These are phyloP conservation scores for Sphagnurus paluster DNA, from an alignment of 1,284 basidiomycete species.

Conservation along the genomic window DNA sequence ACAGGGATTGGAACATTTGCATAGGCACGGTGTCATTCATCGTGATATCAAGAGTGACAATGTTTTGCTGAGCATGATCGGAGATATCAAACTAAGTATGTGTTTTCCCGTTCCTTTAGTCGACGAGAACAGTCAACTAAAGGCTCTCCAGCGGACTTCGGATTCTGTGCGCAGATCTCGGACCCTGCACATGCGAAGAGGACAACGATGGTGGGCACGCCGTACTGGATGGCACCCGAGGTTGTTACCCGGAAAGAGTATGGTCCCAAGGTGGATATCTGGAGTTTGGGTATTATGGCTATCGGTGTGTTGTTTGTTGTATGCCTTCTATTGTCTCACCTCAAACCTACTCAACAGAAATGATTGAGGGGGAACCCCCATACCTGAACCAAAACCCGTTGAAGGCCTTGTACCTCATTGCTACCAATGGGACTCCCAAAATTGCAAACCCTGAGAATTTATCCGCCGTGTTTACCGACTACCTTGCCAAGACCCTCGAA, in stretches of 20 bases:
- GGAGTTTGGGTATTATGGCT: conserved; percentile 98
- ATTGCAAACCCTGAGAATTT: conserved; percentile 95
- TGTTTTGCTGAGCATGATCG: conserved; percentile 87
- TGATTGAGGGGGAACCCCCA: conserved; percentile 99
- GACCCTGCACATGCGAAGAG: conserved; percentile 89
- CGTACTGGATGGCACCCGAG: conserved; percentile 99
- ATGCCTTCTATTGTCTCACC: conserved; percentile 6
- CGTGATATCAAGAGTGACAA: conserved; percentile 99
- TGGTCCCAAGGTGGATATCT: conserved; percentile 98
- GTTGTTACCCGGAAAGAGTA: conserved; percentile 99
- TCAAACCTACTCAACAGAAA: conserved; percentile 66
- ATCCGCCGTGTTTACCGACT: conserved; percentile 86
- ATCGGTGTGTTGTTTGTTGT: conserved; percentile 64
- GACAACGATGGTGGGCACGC: conserved; percentile 99
- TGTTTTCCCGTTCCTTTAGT: conserved; percentile 24
- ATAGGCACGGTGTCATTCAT: conserved; percentile 94
- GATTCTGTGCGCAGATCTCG: conserved; percentile 97
- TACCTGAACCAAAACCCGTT: conserved; percentile 97
- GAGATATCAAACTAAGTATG: conserved; percentile 97
- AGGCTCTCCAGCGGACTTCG: conserved; percentile 83
- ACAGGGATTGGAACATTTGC: conserved; percentile 90
- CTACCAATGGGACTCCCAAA: conserved; percentile 97
- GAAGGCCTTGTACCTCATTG: conserved; percentile 94
- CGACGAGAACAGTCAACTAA: conserved; percentile 2
- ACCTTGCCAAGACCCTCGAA: conserved; percentile 87